Evolutionary conservation across 2,329 filamentous ascomycete genomes (phyloP).

Genomic region (Claviceps paspali): DNA sequence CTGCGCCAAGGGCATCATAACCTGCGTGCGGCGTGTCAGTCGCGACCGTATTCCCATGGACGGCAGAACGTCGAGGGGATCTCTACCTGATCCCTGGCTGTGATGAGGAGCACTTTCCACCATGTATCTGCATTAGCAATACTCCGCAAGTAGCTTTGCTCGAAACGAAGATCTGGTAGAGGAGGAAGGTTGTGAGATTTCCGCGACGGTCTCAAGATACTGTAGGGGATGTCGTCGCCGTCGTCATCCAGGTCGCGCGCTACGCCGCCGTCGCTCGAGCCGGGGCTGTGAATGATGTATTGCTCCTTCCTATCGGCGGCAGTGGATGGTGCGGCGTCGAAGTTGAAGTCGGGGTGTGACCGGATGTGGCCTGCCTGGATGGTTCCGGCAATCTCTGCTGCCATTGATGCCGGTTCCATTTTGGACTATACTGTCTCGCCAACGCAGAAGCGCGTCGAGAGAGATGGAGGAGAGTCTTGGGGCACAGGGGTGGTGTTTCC

Average conservation of each 20-base stretch:
- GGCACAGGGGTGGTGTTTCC: too few relatives aligned
- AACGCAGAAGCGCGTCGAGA: not conserved
- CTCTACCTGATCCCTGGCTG: constrained; percentile 68
- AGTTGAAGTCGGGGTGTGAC: constrained; percentile 49
- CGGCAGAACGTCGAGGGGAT: not conserved
- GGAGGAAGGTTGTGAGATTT: constrained; percentile 36
- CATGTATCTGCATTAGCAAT: constrained; percentile 66
- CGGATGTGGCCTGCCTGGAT: constrained; percentile 72
- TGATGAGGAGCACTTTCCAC: constrained; percentile 72
- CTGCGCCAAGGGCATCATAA: constrained; percentile 76
- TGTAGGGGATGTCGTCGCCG: constrained; percentile 56
- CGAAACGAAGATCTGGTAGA: constrained; percentile 83
- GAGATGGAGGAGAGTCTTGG: too few relatives aligned
- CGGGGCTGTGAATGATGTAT: constrained; percentile 12
- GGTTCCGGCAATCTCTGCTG: constrained; percentile 58
- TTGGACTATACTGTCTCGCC: too few relatives aligned
- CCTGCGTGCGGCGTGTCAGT: constrained; percentile 27
- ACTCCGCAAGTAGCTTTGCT: constrained; percentile 93
- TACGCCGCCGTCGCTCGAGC: constrained; percentile 10
- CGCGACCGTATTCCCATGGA: too few relatives aligned
- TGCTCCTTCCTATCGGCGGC: constrained; percentile 42
- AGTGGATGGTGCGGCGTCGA: constrained; percentile 72
- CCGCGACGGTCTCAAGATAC: constrained; percentile 40
- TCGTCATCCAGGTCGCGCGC: constrained; percentile 30
- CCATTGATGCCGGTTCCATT: constrained; percentile 43